These are phyloP conservation scores for Fraxinus americana DNA, from an alignment of 257 asterid species.

Conservation along the genomic window DNA sequence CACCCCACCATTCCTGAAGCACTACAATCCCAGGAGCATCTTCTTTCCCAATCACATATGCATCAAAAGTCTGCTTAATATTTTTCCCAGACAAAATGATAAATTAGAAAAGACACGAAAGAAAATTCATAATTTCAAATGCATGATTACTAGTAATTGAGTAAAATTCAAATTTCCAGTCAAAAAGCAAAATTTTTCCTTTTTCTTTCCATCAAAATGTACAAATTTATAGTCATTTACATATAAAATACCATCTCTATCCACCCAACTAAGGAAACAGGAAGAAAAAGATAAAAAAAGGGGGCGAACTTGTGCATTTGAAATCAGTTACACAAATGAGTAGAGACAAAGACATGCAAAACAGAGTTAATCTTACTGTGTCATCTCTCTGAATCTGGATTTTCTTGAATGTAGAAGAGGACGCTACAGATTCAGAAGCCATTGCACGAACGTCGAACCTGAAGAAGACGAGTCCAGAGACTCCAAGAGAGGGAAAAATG, in stretches of 20 bases:
- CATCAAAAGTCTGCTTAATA: slow-evolving; percentile 72
- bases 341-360: neutral
- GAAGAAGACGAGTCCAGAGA: slow-evolving; percentile 32
- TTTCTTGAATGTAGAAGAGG: slow-evolving; percentile 70
- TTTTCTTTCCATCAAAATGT: neutral
- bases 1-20: slow-evolving; percentile 99
- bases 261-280: neutral
- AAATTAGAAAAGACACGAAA: neutral
- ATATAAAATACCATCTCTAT: neutral
- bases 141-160: slow-evolving; percentile 9
- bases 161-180: neutral
- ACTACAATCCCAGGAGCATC: slow-evolving; percentile 96
- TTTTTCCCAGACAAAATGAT: slow-evolving; percentile 7
- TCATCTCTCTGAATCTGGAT: slow-evolving; percentile 80
- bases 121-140: neutral
- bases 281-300: neutral
- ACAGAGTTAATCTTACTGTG: slow-evolving; percentile 41
- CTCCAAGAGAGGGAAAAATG: slow-evolving; percentile 20
- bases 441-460: slow-evolving; percentile 70
- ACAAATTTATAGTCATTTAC: neutral
- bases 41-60: slow-evolving; percentile 87
- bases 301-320: neutral
- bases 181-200: slow-evolving; percentile 5
- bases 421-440: slow-evolving; percentile 61
- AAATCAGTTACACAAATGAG: neutral